Evolutionary conservation across 345 rosid genomes (phyloP).

Genomic region (Luvunga scandens): DNA sequence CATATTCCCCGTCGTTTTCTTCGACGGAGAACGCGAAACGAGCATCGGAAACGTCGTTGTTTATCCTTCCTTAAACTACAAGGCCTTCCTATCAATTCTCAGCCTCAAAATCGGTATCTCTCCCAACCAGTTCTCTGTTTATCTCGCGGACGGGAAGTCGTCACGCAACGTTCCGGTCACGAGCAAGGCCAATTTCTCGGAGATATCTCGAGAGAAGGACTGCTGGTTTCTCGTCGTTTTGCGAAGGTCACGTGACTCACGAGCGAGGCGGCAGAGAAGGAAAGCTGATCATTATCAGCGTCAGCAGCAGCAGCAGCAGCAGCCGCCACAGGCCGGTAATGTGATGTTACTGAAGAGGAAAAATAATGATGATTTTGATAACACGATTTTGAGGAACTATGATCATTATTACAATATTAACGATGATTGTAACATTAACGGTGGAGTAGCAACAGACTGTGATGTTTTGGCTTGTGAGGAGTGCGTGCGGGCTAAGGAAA

Average conservation of each 20-base stretch:
- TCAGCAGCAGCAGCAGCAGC: conserved; percentile 9
- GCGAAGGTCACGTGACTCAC: conserved; percentile 28
- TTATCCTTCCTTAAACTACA: conserved; percentile 29
- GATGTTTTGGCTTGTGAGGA: conserved; percentile 28
- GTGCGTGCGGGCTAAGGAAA: conserved; percentile 26
- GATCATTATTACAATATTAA: not conserved
- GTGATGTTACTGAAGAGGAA: conserved; percentile 40
- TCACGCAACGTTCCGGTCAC: conserved; percentile 30
- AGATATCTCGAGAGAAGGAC: conserved; percentile 21
- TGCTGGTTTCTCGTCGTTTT: conserved; percentile 33
- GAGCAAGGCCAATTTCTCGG: conserved; percentile 33
- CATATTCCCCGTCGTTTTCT: conserved; percentile 35
- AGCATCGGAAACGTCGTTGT: conserved; percentile 31
- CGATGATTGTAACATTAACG: not conserved
- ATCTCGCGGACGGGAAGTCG: conserved; percentile 19
- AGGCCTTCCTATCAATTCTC: conserved; percentile 28
- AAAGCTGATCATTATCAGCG: conserved; percentile 1
- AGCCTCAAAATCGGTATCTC: conserved; percentile 38
- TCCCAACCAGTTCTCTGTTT: conserved; percentile 42
- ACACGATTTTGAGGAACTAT: not conserved
- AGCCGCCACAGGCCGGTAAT: not conserved
- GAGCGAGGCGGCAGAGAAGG: conserved; percentile 32
- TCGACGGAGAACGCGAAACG: conserved; percentile 46
- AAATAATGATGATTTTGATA: not conserved
- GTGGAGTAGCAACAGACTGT: not conserved